Evolutionary conservation across 305 asterid genomes (phyloP).

Genomic region (Rubia balearica): DNA sequence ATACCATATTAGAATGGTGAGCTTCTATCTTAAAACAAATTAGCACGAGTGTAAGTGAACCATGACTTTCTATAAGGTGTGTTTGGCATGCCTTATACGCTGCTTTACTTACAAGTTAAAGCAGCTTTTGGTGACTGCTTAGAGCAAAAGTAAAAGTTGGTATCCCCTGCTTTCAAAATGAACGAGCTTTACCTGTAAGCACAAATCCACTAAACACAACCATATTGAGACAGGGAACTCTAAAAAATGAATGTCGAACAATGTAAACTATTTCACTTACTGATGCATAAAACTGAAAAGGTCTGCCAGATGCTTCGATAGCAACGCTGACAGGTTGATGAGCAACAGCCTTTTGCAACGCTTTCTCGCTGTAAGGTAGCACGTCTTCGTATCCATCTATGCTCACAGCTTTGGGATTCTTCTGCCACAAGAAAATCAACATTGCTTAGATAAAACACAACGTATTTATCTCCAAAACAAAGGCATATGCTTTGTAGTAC

Average conservation of each 20-base stretch:
- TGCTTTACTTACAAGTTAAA: too few relatives aligned
- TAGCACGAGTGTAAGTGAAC: too few relatives aligned
- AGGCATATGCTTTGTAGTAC: not conserved
- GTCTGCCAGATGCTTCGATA: conserved; percentile 77
- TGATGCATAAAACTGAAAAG: conserved; percentile 58
- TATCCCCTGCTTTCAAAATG: too few relatives aligned
- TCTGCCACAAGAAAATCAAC: conserved; percentile 28
- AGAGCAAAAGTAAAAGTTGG: not conserved
- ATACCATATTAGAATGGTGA: too few relatives aligned
- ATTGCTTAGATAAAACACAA: not conserved
- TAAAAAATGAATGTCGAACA: too few relatives aligned
- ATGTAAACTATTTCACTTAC: conserved; percentile 34
- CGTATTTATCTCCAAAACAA: not conserved
- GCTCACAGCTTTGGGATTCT: conserved; percentile 58
- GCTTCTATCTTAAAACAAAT: too few relatives aligned
- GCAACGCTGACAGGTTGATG: conserved; percentile 77
- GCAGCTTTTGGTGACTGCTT: too few relatives aligned
- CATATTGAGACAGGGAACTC: too few relatives aligned
- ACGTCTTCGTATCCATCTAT: conserved; percentile 77
- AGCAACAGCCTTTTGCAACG: conserved; percentile 68
- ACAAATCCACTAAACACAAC: too few relatives aligned
- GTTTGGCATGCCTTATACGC: too few relatives aligned
- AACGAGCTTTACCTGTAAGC: too few relatives aligned
- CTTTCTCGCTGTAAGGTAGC: conserved; percentile 47
- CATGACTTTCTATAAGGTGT: too few relatives aligned